Conservation (phyloP, 1,139 yeast species). For the Sugiyamaella xylanicola region DNA sequence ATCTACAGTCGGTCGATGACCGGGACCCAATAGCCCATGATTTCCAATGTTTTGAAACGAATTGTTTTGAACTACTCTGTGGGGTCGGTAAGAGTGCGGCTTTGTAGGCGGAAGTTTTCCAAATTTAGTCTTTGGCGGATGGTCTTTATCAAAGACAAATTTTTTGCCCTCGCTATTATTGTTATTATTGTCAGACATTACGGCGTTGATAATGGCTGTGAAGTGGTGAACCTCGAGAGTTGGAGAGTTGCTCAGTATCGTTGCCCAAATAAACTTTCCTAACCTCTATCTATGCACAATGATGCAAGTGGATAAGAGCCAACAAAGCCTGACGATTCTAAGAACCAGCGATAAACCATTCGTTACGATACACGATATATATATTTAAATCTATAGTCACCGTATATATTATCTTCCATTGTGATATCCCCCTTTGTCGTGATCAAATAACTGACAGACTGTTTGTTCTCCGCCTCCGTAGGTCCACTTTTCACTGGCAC, state of each 20-base stretch:
- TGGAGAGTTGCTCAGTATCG: neutral
- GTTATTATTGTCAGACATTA: conserved; percentile 7
- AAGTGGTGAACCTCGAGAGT: neutral
- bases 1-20: conserved; percentile 15
- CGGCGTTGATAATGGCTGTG: neutral
- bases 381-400: no score
- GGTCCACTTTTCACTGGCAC: no score
- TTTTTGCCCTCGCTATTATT: neutral
- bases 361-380: no score
- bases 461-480: neutral
- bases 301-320: neutral
- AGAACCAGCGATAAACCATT: no score
- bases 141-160: conserved; percentile 7
- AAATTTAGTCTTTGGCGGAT: conserved; percentile 7
- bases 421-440: no score
- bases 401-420: no score
- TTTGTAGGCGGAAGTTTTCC: conserved; percentile 14
- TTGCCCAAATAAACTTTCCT: neutral
- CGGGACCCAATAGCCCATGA: conserved; percentile 16
- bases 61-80: neutral
- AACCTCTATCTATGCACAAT: conserved; percentile 7
- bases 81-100: conserved; percentile 18
- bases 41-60: conserved; percentile 6
- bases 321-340: neutral
- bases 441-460: no score